phyloP scores from a whole-genome alignment of 495 filamentous ascomycete species.

The Penicillium canescens region DNA sequence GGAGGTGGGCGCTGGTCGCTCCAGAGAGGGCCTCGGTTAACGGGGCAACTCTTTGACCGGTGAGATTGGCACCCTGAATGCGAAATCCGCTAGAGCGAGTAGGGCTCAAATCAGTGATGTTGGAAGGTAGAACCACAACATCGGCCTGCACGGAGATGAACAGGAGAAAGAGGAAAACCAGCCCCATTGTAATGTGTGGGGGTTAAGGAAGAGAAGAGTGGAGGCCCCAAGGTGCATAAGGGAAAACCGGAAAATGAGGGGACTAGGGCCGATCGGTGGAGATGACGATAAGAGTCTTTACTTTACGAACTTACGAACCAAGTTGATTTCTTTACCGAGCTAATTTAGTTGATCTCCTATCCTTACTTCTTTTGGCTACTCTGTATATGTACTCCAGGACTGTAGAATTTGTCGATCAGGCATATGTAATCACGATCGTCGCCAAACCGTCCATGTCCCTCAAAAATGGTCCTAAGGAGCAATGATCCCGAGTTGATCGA shows the following conservation, averaged over 20 bases:
- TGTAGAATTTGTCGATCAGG: too few relatives aligned
- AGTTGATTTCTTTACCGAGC: background rate
- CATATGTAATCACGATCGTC: too few relatives aligned
- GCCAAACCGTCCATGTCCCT: too few relatives aligned
- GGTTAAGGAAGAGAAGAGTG: conserved; percentile 24
- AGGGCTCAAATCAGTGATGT: conserved; percentile 18
- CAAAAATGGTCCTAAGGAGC: too few relatives aligned
- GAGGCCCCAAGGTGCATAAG: conserved; percentile 18
- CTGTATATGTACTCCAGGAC: too few relatives aligned
- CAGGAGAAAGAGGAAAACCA: conserved; percentile 13
- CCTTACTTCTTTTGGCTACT: too few relatives aligned
- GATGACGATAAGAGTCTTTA: conserved; percentile 2
- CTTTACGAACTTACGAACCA: background rate
- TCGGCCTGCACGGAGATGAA: conserved; percentile 20
- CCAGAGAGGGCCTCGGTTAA: conserved; percentile 27
- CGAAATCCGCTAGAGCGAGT: conserved; percentile 18
- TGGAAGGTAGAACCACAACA: conserved; percentile 34
- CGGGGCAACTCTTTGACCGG: conserved; percentile 28
- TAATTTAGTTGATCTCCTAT: background rate
- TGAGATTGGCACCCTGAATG: conserved; percentile 21
- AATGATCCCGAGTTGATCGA: background rate
- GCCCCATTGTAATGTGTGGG: conserved; percentile 32
- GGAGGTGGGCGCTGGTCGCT: conserved; percentile 17
- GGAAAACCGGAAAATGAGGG: conserved; percentile 22
- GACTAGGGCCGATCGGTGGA: conserved; percentile 26